Evolutionary conservation across 148 eudicot species (phyloP).

Genomic region (Pouteria glomerata): DNA sequence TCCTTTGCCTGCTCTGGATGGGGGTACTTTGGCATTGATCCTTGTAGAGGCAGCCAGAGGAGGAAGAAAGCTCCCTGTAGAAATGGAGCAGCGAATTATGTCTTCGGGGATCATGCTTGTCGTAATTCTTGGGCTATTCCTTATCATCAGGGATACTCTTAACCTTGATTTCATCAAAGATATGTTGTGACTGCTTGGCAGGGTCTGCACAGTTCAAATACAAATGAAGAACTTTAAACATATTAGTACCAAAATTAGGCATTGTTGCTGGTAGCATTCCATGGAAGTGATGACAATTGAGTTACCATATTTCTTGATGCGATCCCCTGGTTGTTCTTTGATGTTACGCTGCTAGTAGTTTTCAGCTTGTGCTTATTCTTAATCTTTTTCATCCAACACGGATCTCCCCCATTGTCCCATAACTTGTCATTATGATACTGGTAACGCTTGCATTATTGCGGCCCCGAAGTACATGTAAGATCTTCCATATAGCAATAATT

Average conservation of each 20-base stretch:
- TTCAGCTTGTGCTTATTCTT: slow-evolving; percentile 4
- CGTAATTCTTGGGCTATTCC: slow-evolving; percentile 65
- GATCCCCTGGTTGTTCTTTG: neutral
- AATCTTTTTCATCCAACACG: slow-evolving; percentile 6
- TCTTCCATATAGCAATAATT: neutral
- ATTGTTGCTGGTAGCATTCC: slow-evolving; percentile 2
- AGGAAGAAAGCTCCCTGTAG: slow-evolving; percentile 86
- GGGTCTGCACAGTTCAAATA: neutral
- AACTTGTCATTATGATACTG: neutral
- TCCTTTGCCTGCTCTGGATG: slow-evolving; percentile 95
- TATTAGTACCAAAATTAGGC: neutral
- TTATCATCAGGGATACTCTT: slow-evolving; percentile 78
- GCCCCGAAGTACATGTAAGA: neutral
- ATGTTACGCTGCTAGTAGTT: neutral
- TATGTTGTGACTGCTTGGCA: slow-evolving; percentile 39
- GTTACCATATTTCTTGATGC: slow-evolving; percentile 1
- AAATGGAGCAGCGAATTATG: slow-evolving; percentile 86
- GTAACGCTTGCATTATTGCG: neutral
- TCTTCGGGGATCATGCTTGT: slow-evolving; percentile 86
- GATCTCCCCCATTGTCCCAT: slow-evolving; percentile 8
- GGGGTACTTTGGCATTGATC: slow-evolving; percentile 88
- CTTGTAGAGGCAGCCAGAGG: slow-evolving; percentile 90
- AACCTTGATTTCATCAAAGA: slow-evolving; percentile 84
- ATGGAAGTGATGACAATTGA: neutral
- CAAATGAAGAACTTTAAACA: neutral